phyloP scores from a whole-genome alignment of 148 eudicot genomes.

The Polygonum aviculare region DNA sequence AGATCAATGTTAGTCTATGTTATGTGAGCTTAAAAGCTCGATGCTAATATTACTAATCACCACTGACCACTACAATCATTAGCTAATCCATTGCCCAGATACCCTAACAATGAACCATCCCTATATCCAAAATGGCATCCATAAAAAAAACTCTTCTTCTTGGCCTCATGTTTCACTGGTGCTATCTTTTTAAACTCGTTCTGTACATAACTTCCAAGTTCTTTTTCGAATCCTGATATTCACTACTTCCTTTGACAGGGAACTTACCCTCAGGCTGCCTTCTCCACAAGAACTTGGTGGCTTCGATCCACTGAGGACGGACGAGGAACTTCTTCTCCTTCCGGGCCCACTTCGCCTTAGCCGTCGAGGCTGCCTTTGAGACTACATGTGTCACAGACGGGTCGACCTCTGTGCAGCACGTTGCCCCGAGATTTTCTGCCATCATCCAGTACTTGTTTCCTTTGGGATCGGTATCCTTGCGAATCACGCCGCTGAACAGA shows the following conservation, averaged over 20 bases:
- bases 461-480: conserved; percentile 33
- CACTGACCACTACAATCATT: too few species aligned
- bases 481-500: conserved; percentile 49
- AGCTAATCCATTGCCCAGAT: neutral
- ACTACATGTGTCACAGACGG: conserved; percentile 60
- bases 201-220: neutral
- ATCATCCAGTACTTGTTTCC: conserved; percentile 55
- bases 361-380: conserved; percentile 48
- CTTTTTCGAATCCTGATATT: conserved; percentile 1
- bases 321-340: conserved; percentile 55
- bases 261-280: conserved; percentile 66
- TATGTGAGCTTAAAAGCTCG: too few species aligned
- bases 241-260: conserved; percentile 28
- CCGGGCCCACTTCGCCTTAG: conserved; percentile 72
- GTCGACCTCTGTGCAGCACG: conserved; percentile 39
- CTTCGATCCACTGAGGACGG: conserved; percentile 66
- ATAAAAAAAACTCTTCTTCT: neutral
- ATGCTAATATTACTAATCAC: too few species aligned
- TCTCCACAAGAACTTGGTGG: conserved; percentile 50
- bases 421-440: conserved; percentile 76
- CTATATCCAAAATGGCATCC: neutral
- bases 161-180: neutral
- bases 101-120: neutral
- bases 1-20: too few species aligned
- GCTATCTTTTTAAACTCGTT: neutral